These are phyloP conservation scores for Geranium rotundifolium DNA, from an alignment of 345 rosid species.

Conservation along the genomic window DNA sequence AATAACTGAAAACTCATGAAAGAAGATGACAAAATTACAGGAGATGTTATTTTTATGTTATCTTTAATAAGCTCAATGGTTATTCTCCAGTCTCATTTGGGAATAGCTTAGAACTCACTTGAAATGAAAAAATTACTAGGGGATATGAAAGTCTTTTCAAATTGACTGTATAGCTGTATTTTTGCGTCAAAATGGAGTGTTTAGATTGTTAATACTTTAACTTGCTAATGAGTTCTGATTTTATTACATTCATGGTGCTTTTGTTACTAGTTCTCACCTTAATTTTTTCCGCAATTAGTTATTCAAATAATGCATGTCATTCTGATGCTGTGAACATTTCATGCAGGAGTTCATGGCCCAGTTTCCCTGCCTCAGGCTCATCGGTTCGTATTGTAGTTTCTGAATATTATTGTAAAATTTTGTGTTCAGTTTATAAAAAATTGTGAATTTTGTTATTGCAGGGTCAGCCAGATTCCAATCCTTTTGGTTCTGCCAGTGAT, in stretches of 20 bases:
- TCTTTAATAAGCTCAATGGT: too few relatives aligned
- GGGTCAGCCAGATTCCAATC: constrained; percentile 18
- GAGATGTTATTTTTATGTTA: too few relatives aligned
- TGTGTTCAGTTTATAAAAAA: neutral
- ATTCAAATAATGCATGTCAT: neutral
- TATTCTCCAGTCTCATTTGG: neutral
- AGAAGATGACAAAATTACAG: neutral
- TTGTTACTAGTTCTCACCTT: neutral
- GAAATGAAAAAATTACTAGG: neutral
- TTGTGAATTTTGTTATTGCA: constrained; percentile 7
- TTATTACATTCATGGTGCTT: neutral
- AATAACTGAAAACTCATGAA: neutral
- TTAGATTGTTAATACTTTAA: too few relatives aligned
- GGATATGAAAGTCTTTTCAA: neutral
- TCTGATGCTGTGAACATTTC: constrained; percentile 5
- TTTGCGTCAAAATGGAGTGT: neutral
- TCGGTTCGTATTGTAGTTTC: constrained; percentile 17
- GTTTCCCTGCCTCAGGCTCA: constrained; percentile 23
- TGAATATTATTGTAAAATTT: neutral
- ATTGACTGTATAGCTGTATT: neutral
- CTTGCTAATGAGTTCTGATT: neutral
- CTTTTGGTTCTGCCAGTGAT: constrained; percentile 3
- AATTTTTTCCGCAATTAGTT: neutral
- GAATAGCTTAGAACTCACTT: neutral
- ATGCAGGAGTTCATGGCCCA: constrained; percentile 46